A percentile compares a stretch with the other conserved stretches of the same genome.
These are phyloP conservation scores for Cyberlindnera petersonii DNA, from an alignment of 805 yeast genomes.

Conservation along the genomic window DNA sequence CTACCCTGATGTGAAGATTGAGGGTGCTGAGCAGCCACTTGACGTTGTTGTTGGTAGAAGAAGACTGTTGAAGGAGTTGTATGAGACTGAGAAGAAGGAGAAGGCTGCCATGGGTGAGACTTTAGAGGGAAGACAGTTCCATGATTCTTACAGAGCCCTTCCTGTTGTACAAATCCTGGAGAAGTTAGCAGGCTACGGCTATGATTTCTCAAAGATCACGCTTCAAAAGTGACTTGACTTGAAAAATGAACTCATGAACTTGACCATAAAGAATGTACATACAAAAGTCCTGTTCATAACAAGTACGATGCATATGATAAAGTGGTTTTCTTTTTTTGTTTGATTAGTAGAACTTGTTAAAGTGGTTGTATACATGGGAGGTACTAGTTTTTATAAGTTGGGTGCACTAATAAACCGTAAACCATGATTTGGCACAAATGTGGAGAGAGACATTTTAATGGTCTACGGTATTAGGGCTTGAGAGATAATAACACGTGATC, in stretches of 20 bases:
- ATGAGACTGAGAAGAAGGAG: slow-evolving; percentile 45
- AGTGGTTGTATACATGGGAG: too few relatives aligned
- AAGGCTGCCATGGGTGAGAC: slow-evolving; percentile 40
- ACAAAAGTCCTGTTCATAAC: slow-evolving; percentile 9
- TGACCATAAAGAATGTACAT: slow-evolving; percentile 3
- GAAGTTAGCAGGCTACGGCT: slow-evolving; percentile 39
- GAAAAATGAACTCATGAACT: neutral
- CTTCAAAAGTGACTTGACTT: slow-evolving; percentile 10
- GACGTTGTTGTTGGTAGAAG: slow-evolving; percentile 62
- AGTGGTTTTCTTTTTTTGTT: too few relatives aligned
- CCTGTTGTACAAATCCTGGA: slow-evolving; percentile 46
- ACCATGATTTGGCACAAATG: too few relatives aligned
- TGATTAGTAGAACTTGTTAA: too few relatives aligned
- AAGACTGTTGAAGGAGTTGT: slow-evolving; percentile 52
- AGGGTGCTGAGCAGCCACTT: slow-evolving; percentile 38
- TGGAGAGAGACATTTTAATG: too few relatives aligned
- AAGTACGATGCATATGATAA: slow-evolving; percentile 14
- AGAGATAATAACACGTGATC: neutral
- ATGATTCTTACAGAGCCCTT: slow-evolving; percentile 34
- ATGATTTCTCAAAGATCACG: slow-evolving; percentile 32
- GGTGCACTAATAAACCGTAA: too few relatives aligned
- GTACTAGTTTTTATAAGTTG: too few relatives aligned
- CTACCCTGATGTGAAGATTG: slow-evolving; percentile 37
- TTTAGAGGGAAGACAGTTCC: slow-evolving; percentile 46
- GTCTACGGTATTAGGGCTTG: slow-evolving; percentile 9